phyloP scores from a whole-genome alignment of 192 early-diverging fungal species.

The Thoreauomyces humboldtii region DNA sequence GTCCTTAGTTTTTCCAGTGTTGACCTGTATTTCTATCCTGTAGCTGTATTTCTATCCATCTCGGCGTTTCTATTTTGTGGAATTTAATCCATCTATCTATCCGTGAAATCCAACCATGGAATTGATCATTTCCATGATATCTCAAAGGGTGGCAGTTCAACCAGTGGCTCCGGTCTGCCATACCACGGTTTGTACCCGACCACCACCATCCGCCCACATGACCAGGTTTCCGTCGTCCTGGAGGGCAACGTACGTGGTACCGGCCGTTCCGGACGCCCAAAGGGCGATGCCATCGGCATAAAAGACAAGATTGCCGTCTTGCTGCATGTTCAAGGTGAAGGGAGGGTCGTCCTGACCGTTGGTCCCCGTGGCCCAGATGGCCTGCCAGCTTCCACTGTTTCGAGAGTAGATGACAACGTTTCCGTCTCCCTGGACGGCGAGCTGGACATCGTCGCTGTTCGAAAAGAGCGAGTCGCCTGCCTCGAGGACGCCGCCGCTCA shows the following conservation, averaged over 20 bases:
- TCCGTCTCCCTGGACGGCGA: background rate
- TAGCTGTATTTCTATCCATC: too few relatives aligned
- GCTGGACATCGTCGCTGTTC: background rate
- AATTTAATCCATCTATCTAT: too few relatives aligned
- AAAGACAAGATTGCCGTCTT: background rate
- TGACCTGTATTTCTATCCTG: too few relatives aligned
- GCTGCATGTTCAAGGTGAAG: background rate
- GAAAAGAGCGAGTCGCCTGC: background rate
- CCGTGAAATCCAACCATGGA: too few relatives aligned
- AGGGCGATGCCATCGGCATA: background rate
- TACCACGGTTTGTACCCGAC: background rate
- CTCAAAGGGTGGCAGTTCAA: too few relatives aligned
- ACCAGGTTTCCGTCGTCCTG: background rate
- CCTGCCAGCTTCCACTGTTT: background rate
- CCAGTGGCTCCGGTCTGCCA: background rate
- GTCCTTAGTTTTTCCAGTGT: too few relatives aligned
- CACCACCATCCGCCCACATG: background rate
- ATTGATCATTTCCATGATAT: too few relatives aligned
- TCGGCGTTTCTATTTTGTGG: too few relatives aligned
- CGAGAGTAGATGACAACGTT: background rate
- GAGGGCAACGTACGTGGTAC: background rate
- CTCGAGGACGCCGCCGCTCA: background rate
- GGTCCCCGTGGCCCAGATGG: background rate
- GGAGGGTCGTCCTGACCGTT: background rate
- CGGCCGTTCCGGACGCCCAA: background rate